Conservation (phyloP, 768 basidiomycete genomes). For the Kwoniella sp. region DNA sequence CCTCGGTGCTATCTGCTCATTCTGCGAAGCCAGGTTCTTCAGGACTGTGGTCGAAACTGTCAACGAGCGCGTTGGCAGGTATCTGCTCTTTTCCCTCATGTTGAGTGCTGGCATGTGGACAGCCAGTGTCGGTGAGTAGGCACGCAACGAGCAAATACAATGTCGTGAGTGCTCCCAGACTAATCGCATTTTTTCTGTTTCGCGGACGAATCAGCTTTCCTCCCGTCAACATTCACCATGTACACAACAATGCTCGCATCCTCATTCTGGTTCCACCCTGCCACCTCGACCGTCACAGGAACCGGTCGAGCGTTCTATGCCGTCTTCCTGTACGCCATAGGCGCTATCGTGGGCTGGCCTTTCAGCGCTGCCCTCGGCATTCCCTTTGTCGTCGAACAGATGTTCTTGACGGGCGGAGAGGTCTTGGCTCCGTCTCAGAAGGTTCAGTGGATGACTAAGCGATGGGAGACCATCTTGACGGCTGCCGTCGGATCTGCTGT, state of each 20-base stretch:
- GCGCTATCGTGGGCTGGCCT: conserved; percentile 93
- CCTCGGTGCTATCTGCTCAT: conserved; percentile 70
- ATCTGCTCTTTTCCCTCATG: conserved; percentile 81
- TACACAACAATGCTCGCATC: conserved; percentile 79
- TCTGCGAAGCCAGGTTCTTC: conserved; percentile 81
- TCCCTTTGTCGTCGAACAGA: conserved; percentile 87
- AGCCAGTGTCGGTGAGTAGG: conserved; percentile 71
- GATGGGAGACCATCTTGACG: conserved; percentile 41
- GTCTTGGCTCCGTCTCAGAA: conserved; percentile 38
- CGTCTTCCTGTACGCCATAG: conserved; percentile 73
- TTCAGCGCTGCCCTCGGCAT: conserved; percentile 84
- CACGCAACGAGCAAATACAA: neutral
- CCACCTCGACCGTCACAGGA: conserved; percentile 59
- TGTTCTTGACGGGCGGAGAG: conserved; percentile 76
- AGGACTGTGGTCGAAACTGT: conserved; percentile 76
- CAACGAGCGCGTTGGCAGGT: conserved; percentile 89
- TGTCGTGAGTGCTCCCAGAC: neutral
- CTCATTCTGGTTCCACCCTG: conserved; percentile 62
- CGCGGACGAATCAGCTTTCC: conserved; percentile 66
- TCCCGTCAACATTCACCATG: conserved; percentile 95
- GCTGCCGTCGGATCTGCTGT: conserved; percentile 31
- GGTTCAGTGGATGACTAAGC: conserved; percentile 22
- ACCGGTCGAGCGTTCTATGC: conserved; percentile 66
- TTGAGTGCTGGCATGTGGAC: conserved; percentile 95
- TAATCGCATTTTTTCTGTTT: conserved; percentile 3